phyloP scores from a whole-genome alignment of 1,284 basidiomycete species.

The Pascua sp. region DNA sequence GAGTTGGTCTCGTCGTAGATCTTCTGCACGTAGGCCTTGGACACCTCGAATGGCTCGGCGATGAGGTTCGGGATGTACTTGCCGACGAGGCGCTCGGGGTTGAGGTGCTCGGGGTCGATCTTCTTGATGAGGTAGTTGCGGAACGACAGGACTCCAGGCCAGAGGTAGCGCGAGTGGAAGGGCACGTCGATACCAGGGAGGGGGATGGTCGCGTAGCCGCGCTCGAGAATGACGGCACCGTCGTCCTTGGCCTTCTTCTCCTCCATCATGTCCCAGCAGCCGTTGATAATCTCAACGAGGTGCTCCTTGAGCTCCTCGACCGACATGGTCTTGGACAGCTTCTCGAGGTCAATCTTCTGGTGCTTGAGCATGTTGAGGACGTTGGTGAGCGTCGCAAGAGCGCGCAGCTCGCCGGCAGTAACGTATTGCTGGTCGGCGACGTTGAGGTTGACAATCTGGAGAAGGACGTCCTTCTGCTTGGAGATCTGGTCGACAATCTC shows the following conservation, averaged over 20 bases:
- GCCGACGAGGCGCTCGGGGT: slow-evolving; percentile 85
- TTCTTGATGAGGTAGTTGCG: slow-evolving; percentile 89
- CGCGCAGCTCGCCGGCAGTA: slow-evolving; percentile 90
- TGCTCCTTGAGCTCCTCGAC: slow-evolving; percentile 50
- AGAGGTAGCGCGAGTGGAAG: slow-evolving; percentile 95
- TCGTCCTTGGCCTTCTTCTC: slow-evolving; percentile 68
- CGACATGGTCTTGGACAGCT: slow-evolving; percentile 59
- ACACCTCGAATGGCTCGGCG: slow-evolving; percentile 88
- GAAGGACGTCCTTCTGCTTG: slow-evolving; percentile 68
- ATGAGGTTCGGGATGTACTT: slow-evolving; percentile 98
- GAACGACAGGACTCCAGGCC: slow-evolving; percentile 89
- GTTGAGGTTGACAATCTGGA: slow-evolving; percentile 97
- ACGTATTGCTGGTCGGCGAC: slow-evolving; percentile 83
- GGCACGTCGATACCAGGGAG: slow-evolving; percentile 97
- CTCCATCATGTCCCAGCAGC: slow-evolving; percentile 68
- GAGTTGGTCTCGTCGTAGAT: slow-evolving; percentile 94
- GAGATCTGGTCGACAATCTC: slow-evolving; percentile 93
- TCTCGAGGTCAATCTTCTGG: slow-evolving; percentile 92
- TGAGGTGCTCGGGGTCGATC: slow-evolving; percentile 83
- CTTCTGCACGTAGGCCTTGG: slow-evolving; percentile 84
- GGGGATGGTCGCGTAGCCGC: slow-evolving; percentile 93
- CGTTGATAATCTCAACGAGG: slow-evolving; percentile 87
- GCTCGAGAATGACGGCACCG: slow-evolving; percentile 86
- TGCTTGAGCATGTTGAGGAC: slow-evolving; percentile 95
- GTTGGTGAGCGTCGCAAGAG: slow-evolving; percentile 89